Evolutionary conservation across 495 filamentous ascomycete genomes (phyloP), one percentile per base, ranked within the genome.

Genomic region (Tuber brumale): DNA sequence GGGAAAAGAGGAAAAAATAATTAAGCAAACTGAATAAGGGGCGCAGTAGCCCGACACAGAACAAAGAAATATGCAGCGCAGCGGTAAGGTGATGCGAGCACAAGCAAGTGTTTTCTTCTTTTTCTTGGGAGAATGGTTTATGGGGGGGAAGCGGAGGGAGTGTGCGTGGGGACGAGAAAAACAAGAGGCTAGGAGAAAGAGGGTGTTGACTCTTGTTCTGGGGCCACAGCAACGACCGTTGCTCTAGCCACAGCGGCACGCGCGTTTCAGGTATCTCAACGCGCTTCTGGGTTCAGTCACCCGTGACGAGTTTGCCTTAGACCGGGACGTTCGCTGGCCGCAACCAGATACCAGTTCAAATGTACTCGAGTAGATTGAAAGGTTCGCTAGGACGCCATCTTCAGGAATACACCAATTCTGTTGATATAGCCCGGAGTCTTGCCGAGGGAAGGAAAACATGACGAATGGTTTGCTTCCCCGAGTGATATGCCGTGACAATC

Each of bases 21-120:
- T 41, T 48, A 61, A 71, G 8, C 27, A 45, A 37, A 37, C 70
- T 75, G 69, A 42, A 75, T 70, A 66, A 31, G 51, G 75, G 39
- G 44, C 41, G 57, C 23, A 71, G 70, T 2, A 8, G 43, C 21
- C 4, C 39, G 35, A 77, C 27, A 31, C 18, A 71, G 70, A 41
- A 44, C 43, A 71, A 44, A 44, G 45, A 46, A 43, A 69, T 73
- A 75, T 79, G 76, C 72, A 72, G 27, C 45, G 70, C 43, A 76
- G 70, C 66, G 8, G 69, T 61, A 69, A 73, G 61, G n/a, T 44
- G 43, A 41, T 44, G 39, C 23, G 70, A 41, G 70, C 35, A 27
- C 70, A 16, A 57, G 72, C 70, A 71, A 41, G 48, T 73, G 19
- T 39, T 35, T 9, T 35, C 8, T 39, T 16, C 7, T 66, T 66